Base-by-base conservation (phyloP, 2,329 filamentous ascomycete genomes). In the Drechslera avenae region DNA sequence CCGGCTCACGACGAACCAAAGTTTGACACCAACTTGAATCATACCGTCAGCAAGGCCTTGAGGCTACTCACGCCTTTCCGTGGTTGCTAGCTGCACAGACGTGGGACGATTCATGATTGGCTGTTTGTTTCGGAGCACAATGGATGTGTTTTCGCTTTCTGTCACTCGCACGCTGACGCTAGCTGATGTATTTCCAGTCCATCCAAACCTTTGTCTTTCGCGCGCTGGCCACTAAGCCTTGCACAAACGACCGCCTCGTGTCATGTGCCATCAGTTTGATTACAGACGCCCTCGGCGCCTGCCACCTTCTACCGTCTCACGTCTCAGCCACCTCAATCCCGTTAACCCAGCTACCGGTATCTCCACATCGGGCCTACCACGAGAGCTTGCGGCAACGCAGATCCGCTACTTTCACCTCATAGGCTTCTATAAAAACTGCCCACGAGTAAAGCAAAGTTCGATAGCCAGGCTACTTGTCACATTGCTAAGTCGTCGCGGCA, bases 341-440 rank as follows among this genome's bases (percentile, higher is more conserved):
- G 26, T 28, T 34, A 28, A 41, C 43, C 48, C 48, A 46, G 36
- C n/a, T 31, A 52, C 44, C 49, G 9, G 49, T 37, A 37, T 52
- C 32, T 16, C 19, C 21, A 26, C 13, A 17, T 51, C 37, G 21
- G 44, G 37, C 23, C 39, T 49, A 23, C 33, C 30, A 17, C 21
- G 12, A 34, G n/a, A 18, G 28, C 34, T 19, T 28, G 39, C 39
- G 28, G 39, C 45, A 18, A 32, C 26, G 33, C 33, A 49, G 33
- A 10, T 32, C 13, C 26, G 39, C 39, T 34, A 43, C 37, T 8
- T 23, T 23, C 21, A 23, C 21, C 2, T 23, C 21, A 23, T 8
- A 2, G 9, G 21, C 9, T n/a, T n/a, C n/a, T n/a, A n/a, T n/a
- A n/a, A n/a, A n/a, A n/a, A n/a, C n/a, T n/a, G n/a, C n/a, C 6